Percentiles rank a stretch among this genome's conserved stretches.
These are phyloP conservation scores for Protomyces inouyei DNA, from an alignment of 1,139 yeast genomes.

Conservation along the genomic window DNA sequence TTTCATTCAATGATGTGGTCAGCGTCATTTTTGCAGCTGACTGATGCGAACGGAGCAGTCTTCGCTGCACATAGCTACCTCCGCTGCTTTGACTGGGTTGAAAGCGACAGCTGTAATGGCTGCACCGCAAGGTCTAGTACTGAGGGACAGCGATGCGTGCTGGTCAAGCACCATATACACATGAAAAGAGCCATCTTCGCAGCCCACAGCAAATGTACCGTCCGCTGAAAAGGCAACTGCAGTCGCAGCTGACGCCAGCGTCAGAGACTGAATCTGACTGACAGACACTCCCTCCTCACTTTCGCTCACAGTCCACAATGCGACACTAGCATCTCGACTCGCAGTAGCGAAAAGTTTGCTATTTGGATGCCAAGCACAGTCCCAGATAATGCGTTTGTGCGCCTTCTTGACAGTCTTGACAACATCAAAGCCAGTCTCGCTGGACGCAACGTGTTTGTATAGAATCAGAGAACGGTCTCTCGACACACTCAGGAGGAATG, in stretches of 20 bases:
- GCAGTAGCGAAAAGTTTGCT: conserved; percentile 61
- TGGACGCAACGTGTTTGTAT: conserved; percentile 54
- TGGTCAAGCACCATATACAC: background rate
- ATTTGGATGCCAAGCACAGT: conserved; percentile 72
- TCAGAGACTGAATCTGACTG: conserved; percentile 35
- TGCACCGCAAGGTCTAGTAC: conserved; percentile 45
- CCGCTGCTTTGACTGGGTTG: conserved; percentile 36
- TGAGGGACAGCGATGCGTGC: conserved; percentile 47
- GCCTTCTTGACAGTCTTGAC: conserved; percentile 53
- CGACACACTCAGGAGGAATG: conserved; percentile 69
- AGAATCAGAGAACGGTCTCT: conserved; percentile 84
- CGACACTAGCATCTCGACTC: conserved; percentile 77
- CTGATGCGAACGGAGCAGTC: conserved; percentile 64
- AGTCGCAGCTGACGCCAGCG: conserved; percentile 72
- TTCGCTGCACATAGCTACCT: conserved; percentile 62
- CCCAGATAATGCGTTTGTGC: conserved; percentile 92
- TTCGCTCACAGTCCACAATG: conserved; percentile 55
- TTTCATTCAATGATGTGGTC: conserved; percentile 4
- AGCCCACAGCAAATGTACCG: conserved; percentile 57
- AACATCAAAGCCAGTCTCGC: conserved; percentile 42
- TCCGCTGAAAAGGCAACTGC: conserved; percentile 40
- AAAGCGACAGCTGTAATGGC: conserved; percentile 58
- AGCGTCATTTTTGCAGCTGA: background rate
- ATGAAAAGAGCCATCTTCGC: conserved; percentile 57
- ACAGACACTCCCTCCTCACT: conserved; percentile 29